Evolutionary conservation across 768 basidiomycete genomes (phyloP).

Genomic region (Guyanaporus albipodus): DNA sequence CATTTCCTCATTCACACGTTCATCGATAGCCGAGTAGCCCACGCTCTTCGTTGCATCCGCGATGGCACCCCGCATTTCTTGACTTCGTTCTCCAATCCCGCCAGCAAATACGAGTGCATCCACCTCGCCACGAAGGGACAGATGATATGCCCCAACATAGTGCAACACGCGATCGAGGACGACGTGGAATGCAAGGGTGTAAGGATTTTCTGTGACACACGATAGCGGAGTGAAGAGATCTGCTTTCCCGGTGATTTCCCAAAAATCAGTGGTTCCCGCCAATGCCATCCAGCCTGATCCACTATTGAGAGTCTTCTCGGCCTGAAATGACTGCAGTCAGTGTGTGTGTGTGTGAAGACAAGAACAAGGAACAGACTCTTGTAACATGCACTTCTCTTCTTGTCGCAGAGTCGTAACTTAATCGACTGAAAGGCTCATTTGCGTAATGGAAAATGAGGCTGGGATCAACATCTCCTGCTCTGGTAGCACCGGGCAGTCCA

Average conservation of each 20-base stretch:
- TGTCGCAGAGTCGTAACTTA: conserved; percentile 50
- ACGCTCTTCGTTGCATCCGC: conserved; percentile 52
- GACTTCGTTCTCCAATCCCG: conserved; percentile 79
- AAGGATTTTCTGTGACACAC: conserved; percentile 30
- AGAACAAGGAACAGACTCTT: conserved; percentile 27
- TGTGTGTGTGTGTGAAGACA: background rate
- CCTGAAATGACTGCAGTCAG: conserved; percentile 34
- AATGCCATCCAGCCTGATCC: conserved; percentile 76
- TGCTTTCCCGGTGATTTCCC: conserved; percentile 51
- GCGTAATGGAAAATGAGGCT: conserved; percentile 81
- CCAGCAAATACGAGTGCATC: conserved; percentile 86
- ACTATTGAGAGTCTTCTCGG: conserved; percentile 71
- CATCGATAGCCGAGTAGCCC: conserved; percentile 54
- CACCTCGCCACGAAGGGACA: conserved; percentile 63
- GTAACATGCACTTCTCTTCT: conserved; percentile 53
- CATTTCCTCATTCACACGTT: conserved; percentile 42
- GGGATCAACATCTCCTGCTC: conserved; percentile 80
- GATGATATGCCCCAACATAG: conserved; percentile 69
- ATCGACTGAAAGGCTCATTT: conserved; percentile 43
- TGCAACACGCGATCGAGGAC: conserved; percentile 73
- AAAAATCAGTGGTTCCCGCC: conserved; percentile 81
- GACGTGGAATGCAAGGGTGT: conserved; percentile 69
- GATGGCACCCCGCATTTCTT: conserved; percentile 56
- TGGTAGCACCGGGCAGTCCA: conserved; percentile 85
- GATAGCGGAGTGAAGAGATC: conserved; percentile 21